Percentiles rank a stretch among this genome's conserved stretches.
Conservation (phyloP, 257 asterid species). For the Lithospermum erythrorhizon region DNA sequence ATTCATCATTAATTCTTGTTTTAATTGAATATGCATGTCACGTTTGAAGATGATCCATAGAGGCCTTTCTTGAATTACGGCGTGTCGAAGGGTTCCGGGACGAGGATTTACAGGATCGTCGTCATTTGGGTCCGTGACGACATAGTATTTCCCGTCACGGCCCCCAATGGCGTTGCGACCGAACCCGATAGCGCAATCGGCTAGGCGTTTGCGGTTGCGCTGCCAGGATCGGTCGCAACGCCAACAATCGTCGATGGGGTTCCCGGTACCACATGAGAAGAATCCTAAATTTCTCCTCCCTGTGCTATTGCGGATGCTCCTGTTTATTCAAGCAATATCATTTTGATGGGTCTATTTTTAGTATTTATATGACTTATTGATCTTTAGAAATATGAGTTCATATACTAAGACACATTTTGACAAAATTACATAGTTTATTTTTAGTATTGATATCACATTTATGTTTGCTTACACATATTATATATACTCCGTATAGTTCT, state of each 20-base stretch:
- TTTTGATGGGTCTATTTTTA: background rate
- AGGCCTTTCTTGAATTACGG: conserved; percentile 72
- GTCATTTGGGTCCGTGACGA: conserved; percentile 51
- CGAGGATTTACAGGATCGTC: conserved; percentile 70
- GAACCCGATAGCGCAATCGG: conserved; percentile 81
- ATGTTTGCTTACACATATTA: no score
- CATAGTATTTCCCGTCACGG: conserved; percentile 60
- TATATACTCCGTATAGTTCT: no score
- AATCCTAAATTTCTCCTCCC: conserved; percentile 66
- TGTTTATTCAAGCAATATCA: conserved; percentile 15
- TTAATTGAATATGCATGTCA: conserved; percentile 65
- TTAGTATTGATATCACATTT: no score
- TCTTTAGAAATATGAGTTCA: no score
- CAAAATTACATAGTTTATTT: no score
- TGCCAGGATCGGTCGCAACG: conserved; percentile 69
- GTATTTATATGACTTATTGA: no score
- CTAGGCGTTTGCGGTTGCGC: conserved; percentile 61
- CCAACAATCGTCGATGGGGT: conserved; percentile 95
- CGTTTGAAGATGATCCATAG: conserved; percentile 76
- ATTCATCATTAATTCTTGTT: conserved; percentile 77
- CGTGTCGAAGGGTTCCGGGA: conserved; percentile 84
- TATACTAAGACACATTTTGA: no score
- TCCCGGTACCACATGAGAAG: conserved; percentile 65
- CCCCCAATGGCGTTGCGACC: conserved; percentile 87
- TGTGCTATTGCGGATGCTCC: conserved; percentile 58